Conservation (phyloP, 805 yeast genomes). For the Naumovozyma castellii region DNA sequence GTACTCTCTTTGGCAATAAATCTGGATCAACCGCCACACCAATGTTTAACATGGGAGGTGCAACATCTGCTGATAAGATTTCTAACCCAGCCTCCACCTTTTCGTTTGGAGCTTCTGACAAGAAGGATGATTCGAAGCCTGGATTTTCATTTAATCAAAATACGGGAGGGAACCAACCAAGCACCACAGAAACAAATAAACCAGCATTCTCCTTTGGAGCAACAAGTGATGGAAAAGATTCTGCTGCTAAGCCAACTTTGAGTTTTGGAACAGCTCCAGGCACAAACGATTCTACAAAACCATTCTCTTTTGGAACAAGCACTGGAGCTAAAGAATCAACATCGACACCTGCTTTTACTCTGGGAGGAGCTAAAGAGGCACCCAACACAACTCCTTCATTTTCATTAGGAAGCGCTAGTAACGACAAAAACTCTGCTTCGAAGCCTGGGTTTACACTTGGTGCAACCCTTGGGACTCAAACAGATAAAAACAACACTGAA, state of each 20-base stretch:
- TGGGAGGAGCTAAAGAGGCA: conserved; percentile 1
- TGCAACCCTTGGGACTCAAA: background rate
- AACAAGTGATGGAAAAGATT: conserved; percentile 4
- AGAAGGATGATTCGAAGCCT: conserved; percentile 5
- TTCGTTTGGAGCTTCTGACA: conserved; percentile 2
- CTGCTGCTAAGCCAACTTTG: conserved; percentile 8
- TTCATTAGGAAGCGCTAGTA: too few relatives aligned
- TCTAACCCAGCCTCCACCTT: conserved; percentile 9
- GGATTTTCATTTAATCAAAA: background rate
- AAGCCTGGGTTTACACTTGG: conserved; percentile 10
- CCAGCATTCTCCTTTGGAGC: conserved; percentile 14
- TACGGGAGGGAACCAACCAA: conserved; percentile 1
- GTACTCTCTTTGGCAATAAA: background rate
- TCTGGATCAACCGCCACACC: background rate
- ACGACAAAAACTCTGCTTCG: conserved; percentile 5
- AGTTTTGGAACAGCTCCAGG: conserved; percentile 5
- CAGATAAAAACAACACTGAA: conserved; percentile 5
- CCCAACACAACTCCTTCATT: conserved; percentile 1
- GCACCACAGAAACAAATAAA: conserved; percentile 1
- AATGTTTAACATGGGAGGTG: conserved; percentile 2
- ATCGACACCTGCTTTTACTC: conserved; percentile 1
- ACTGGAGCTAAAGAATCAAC: too few relatives aligned
- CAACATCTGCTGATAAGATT: conserved; percentile 4
- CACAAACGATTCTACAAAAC: conserved; percentile 5
- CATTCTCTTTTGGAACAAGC: conserved; percentile 10